A percentile compares a stretch with the other conserved stretches of the same genome.
phyloP scores from a whole-genome alignment of 306 rosid genomes.

The Cicer arietinum region DNA sequence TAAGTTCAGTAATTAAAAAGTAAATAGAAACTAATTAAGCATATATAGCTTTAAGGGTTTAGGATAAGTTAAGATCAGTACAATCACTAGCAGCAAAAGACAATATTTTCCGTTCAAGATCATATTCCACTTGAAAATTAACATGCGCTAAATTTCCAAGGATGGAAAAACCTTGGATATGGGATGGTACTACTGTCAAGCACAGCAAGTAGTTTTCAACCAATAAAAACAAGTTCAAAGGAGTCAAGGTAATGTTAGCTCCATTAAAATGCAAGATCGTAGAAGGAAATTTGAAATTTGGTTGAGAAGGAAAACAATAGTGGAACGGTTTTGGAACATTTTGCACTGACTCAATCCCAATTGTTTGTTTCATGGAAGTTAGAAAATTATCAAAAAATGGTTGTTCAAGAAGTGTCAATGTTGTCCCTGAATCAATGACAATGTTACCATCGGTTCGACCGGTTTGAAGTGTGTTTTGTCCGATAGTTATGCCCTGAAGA shows the following conservation, averaged over 20 bases:
- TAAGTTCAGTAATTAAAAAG: too few species aligned
- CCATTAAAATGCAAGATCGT: constrained; percentile 20
- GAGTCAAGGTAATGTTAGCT: neutral
- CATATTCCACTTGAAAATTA: constrained; percentile 27
- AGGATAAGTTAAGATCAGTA: neutral
- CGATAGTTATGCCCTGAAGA: constrained; percentile 28
- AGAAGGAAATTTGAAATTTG: neutral
- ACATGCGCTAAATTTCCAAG: constrained; percentile 15
- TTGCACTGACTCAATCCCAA: neutral
- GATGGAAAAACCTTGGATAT: neutral
- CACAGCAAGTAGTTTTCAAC: neutral
- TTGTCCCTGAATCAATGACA: constrained; percentile 39
- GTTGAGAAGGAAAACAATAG: neutral
- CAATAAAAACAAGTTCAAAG: neutral
- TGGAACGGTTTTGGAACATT: neutral
- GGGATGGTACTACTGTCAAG: neutral
- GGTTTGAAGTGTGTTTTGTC: neutral
- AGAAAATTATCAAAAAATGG: neutral
- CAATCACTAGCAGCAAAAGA: constrained; percentile 42
- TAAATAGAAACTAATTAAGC: too few species aligned
- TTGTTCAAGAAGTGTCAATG: neutral
- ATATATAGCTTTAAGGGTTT: too few species aligned
- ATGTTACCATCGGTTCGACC: constrained; percentile 18
- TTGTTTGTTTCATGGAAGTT: neutral
- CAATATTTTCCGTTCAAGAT: constrained; percentile 10